Conservation (phyloP, 228 moss, liverwort and hornwort species). For the Sphagnum magellanicum region DNA sequence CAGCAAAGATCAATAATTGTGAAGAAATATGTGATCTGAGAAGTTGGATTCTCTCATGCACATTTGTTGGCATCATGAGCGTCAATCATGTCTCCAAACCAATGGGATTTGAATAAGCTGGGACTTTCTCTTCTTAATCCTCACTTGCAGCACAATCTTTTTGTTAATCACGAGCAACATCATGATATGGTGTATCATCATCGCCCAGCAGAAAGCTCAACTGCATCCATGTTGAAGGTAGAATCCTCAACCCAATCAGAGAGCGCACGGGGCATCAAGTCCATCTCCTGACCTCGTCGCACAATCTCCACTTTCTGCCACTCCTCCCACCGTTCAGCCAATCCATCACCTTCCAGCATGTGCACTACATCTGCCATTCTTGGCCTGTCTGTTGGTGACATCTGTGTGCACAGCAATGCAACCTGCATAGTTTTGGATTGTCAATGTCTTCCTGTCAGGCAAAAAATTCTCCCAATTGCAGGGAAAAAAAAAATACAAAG, state of each 20-base stretch:
- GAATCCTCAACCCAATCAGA: slow-evolving; percentile 2
- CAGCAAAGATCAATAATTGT: too few species aligned
- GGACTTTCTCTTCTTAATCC: too few species aligned
- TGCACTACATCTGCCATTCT: slow-evolving; percentile 3
- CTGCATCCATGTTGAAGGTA: slow-evolving; percentile 1
- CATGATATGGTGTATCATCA: neutral
- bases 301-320: slow-evolving; percentile 2
- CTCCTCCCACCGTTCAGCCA: slow-evolving; percentile 1
- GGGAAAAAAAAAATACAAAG: too few species aligned
- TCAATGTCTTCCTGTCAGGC: too few species aligned
- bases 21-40: too few species aligned
- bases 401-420: slow-evolving; percentile 8
- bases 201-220: neutral
- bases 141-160: too few species aligned
- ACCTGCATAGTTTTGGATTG: neutral
- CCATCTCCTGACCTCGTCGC: neutral
- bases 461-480: too few species aligned
- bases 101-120: too few species aligned
- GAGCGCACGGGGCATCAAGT: neutral
- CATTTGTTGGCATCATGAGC: too few species aligned
- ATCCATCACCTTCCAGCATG: neutral
- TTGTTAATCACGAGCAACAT: too few species aligned
- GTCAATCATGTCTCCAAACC: too few species aligned
- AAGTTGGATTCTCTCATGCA: too few species aligned
- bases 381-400: slow-evolving; percentile 2